Base-by-base conservation (phyloP, 139 green algal species). In the Eudorina sp. region DNA sequence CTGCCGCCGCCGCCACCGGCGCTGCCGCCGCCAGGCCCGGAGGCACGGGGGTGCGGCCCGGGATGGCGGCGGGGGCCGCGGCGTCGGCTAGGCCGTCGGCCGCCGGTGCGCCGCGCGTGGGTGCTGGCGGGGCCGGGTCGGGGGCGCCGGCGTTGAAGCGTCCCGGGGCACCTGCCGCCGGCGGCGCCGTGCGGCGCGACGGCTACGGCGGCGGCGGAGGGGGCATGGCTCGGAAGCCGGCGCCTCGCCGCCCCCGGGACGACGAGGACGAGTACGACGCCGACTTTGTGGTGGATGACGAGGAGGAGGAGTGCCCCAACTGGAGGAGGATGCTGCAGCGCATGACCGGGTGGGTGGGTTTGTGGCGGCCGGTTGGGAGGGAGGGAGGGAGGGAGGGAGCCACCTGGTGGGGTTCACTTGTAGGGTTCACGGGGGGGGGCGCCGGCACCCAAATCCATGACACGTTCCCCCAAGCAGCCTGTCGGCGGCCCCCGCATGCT, bases 201-300 rank as follows among this genome's bases (percentile, higher is more conserved):
- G 19, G 16, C 64, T 29, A 5, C 36, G 69, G 29, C 70, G 70
- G 70, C 38, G 40, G 73, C 43, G 45, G 73, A 45, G 73, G 38
- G 29, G 73, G 73, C 16, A 27, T 8, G 41, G 45, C 25, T 7
- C 46, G 41, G 27, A 53, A 40, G 43, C 48, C 6, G 75, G 53
- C 55, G 36, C 60, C 29, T 45, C 81, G 62, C 14, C 81, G 55
- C 31, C 64, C 60, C 3, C 81, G 77, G n/a, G n/a, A n/a, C 25
- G 78, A 84, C 18, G 68, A 86, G 36, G 84, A 92, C 25, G 80
- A 91, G 34, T 77, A 83, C 58, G 85, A 90, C 11, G 74, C 36
- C 4, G 88, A 86, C 41, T 88, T 89, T 77, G 74, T 89, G 36
- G 83, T 88, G n/a, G 89, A 89, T 73, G 83, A 92, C 29, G 89